These are phyloP conservation scores for Macrolepiota dolichaula DNA, from an alignment of 768 basidiomycete species.

Conservation along the genomic window DNA sequence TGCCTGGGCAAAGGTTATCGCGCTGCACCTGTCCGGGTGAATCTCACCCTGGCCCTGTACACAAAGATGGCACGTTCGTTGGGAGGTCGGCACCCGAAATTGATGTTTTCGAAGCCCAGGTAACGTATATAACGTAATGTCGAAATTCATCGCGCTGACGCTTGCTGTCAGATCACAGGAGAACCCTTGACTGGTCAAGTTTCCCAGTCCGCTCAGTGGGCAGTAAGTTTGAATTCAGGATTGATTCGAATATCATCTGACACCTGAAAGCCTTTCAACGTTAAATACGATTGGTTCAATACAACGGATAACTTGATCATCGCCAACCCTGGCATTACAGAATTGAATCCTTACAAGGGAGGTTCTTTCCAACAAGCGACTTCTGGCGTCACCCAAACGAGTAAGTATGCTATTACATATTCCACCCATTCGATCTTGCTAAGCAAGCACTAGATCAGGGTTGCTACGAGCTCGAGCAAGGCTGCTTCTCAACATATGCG, in stretches of 20 bases:
- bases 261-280: slow-evolving; percentile 68
- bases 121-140: slow-evolving; percentile 18
- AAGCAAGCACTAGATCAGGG: slow-evolving; percentile 44
- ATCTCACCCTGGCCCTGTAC: slow-evolving; percentile 83
- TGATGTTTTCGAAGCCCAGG: slow-evolving; percentile 85
- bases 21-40: slow-evolving; percentile 87
- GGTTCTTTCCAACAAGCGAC: slow-evolving; percentile 83
- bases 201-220: slow-evolving; percentile 85
- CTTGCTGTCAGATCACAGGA: slow-evolving; percentile 25
- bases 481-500: slow-evolving; percentile 70
- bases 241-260: slow-evolving; percentile 5
- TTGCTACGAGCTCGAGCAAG: slow-evolving; percentile 57
- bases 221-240: slow-evolving; percentile 38
- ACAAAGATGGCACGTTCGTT: slow-evolving; percentile 72
- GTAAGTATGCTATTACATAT: slow-evolving; percentile 25
- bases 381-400: slow-evolving; percentile 62
- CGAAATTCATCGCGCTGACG: slow-evolving; percentile 1
- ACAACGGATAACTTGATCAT: slow-evolving; percentile 57
- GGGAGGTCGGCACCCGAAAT: slow-evolving; percentile 88
- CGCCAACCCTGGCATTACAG: slow-evolving; percentile 43
- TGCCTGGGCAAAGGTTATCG: slow-evolving; percentile 85
- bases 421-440: neutral
- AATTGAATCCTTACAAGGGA: slow-evolving; percentile 67
- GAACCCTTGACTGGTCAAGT: slow-evolving; percentile 47
- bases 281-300: slow-evolving; percentile 67